phyloP scores from a whole-genome alignment of 352 stramenopile species.

The Phytophthora idaei region DNA sequence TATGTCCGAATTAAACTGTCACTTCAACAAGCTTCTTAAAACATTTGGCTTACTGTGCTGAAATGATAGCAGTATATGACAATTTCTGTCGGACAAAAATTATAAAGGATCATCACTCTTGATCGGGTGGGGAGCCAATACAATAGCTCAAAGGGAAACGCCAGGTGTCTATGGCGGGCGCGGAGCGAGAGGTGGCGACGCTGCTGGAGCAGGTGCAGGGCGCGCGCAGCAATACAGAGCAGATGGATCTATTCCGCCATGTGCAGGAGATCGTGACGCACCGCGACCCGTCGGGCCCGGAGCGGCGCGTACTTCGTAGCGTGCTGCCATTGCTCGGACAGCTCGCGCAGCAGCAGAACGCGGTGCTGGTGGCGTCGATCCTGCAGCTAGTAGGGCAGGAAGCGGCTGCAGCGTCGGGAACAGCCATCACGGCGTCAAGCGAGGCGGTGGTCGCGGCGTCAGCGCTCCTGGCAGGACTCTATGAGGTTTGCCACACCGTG shows the following conservation, averaged over 20 bases:
- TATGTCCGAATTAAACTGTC: conserved; percentile 17
- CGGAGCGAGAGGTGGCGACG: conserved; percentile 51
- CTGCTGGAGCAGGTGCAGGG: conserved; percentile 61
- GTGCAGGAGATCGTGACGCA: conserved; percentile 70
- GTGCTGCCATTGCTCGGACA: conserved; percentile 52
- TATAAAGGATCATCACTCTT: conserved; percentile 10
- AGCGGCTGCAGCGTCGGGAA: not conserved
- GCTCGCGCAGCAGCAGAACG: conserved; percentile 64
- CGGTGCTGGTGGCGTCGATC: conserved; percentile 57
- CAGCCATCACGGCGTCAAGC: not conserved
- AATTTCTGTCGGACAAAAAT: conserved; percentile 8
- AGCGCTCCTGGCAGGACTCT: conserved; percentile 47
- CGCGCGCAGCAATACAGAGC: conserved; percentile 47
- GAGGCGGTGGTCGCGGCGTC: conserved; percentile 25
- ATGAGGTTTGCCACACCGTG: conserved; percentile 58
- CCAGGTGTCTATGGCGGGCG: conserved; percentile 31
- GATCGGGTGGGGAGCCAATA: conserved; percentile 5
- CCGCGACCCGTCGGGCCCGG: conserved; percentile 51
- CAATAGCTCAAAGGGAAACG: conserved; percentile 16
- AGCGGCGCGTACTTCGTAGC: conserved; percentile 45
- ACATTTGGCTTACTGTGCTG: not conserved
- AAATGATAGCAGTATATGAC: conserved; percentile 4
- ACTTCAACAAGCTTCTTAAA: not conserved
- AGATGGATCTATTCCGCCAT: conserved; percentile 63
- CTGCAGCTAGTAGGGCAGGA: conserved; percentile 57